Evolutionary conservation across 2,329 filamentous ascomycete species (phyloP).

Genomic region (Diaporthe amygdali): DNA sequence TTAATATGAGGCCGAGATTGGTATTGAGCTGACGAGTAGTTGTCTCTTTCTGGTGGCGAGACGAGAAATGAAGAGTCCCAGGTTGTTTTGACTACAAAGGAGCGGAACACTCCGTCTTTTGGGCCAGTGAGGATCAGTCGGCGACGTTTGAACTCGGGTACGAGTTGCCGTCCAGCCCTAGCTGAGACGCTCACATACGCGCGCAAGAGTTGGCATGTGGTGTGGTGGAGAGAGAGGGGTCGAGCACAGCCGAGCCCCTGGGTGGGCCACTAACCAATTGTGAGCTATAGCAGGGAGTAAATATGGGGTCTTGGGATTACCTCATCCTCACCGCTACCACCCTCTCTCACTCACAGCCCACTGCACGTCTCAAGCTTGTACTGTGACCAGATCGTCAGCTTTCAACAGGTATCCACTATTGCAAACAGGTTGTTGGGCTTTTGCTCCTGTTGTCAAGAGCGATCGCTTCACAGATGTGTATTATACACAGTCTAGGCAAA

Average conservation of each 20-base stretch:
- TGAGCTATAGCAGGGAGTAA: neutral
- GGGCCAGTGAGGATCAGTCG: neutral
- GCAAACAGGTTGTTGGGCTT: neutral
- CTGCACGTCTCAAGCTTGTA: neutral
- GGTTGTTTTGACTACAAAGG: neutral
- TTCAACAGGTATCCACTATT: neutral
- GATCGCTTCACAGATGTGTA: no score
- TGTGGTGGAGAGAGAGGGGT: conserved; percentile 6
- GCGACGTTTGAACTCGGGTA: neutral
- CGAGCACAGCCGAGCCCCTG: conserved; percentile 4
- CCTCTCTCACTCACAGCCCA: neutral
- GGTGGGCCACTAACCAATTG: conserved; percentile 1
- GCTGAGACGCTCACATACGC: neutral
- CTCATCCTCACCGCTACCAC: conserved; percentile 1
- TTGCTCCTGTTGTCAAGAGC: neutral
- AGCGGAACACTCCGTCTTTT: neutral
- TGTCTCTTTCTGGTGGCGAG: neutral
- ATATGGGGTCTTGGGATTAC: neutral
- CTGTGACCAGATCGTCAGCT: neutral
- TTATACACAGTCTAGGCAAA: no score
- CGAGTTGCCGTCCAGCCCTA: neutral
- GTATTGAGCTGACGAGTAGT: neutral
- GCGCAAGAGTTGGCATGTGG: neutral
- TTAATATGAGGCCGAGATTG: neutral
- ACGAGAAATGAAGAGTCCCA: neutral